Evolutionary conservation across 139 green algal species (phyloP).

Genomic region (Volvox reticuliferus): DNA sequence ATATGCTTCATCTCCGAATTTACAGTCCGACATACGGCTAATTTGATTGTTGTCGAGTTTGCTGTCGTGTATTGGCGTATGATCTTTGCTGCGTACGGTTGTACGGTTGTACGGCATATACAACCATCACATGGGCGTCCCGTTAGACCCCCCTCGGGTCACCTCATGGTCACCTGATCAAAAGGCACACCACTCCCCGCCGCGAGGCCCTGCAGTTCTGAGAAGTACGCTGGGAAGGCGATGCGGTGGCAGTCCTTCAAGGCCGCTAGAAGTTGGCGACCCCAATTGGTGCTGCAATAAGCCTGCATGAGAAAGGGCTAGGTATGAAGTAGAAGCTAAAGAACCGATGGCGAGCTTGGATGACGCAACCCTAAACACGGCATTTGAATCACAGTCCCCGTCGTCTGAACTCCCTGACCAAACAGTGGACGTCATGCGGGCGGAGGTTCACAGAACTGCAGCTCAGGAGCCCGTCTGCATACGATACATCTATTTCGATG

Average conservation of each 20-base stretch:
- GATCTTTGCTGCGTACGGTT: not conserved
- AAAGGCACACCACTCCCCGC: slow-evolving; percentile 21
- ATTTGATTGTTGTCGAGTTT: not conserved
- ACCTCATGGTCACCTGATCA: not conserved
- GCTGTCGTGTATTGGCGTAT: not conserved
- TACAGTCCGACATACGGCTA: not conserved
- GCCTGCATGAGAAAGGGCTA: not conserved
- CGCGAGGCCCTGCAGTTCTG: slow-evolving; percentile 37
- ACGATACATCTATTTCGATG: not conserved
- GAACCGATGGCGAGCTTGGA: not conserved
- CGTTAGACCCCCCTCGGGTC: not conserved
- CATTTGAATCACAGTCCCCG: not conserved
- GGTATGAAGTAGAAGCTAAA: not conserved
- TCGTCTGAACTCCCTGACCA: not conserved
- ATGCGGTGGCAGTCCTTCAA: not conserved
- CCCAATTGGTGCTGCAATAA: slow-evolving; percentile 33
- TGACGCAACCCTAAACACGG: not conserved
- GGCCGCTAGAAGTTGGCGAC: slow-evolving; percentile 7
- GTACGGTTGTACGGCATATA: not conserved
- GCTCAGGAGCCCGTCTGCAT: not conserved
- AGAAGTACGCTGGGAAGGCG: not conserved
- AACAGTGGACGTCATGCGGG: not conserved
- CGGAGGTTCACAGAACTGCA: not conserved
- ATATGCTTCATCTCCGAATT: not conserved
- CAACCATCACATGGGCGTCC: not conserved